Base-by-base conservation (phyloP, 1,284 basidiomycete species). In the Malassezia nana region DNA sequence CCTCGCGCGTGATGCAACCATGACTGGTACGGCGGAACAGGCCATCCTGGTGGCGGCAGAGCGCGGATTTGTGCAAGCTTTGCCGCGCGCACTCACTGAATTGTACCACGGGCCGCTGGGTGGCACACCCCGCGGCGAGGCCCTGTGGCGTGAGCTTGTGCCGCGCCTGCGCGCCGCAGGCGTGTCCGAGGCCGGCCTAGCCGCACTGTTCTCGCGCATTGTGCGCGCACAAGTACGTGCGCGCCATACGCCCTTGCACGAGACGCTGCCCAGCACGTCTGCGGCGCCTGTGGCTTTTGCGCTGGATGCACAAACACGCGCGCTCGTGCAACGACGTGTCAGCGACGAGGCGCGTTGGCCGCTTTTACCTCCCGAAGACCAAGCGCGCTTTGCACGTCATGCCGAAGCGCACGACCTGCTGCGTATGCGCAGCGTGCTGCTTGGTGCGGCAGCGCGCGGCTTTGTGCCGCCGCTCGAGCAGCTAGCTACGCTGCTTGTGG, bases 51-150 rank as follows among this genome's bases (percentile, higher is more conserved):
- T 41, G 12, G 47, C 42, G 20, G 53, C 53, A 13, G 22, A 32
- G 24, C 30, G 26, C 18, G 47, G 44, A 6, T 55, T 45, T 26
- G 13, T 18, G 4, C 32, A 25, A 5, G 46, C 42, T 4, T 32
- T 55, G 2, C 32, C 41, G 12, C 43, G 26, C 24, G 48, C 47
- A 3, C 22, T 51, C n/a, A 28, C 24, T 8, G 43, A 43, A 13
- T 6, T 56, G 31, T 51, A 46, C 43, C 47, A 49, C 2, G 46
- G 46, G 25, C 35, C 35, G 26, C 35, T 39, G n/a, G 33, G 46
- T 25, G 46, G 46, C 33, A 8, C 46, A 6, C 33, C 22, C n/a
- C 3, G 31, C 24, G 46, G 35, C 16, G 30, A 20, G 46, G 13
- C 25, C 26, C 38, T 26, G 25, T 48, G 46, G 35, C 24, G 35